phyloP scores from a whole-genome alignment of 164 flowering plant species.

The Euptelea pleiosperma region DNA sequence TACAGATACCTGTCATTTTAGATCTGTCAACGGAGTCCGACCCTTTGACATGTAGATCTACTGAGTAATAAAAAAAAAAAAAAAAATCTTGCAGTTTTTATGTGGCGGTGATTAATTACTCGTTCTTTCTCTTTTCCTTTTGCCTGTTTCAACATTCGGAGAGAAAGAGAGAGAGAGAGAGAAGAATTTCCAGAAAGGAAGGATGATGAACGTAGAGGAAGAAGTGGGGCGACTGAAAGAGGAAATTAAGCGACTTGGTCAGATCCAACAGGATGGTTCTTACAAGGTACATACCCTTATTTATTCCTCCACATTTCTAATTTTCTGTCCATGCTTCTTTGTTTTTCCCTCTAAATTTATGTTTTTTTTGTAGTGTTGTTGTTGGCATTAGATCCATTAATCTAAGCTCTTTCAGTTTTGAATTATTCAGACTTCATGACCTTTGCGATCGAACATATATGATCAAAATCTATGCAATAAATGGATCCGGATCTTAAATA shows the following conservation, averaged over 20 bases:
- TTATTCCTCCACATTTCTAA: not conserved
- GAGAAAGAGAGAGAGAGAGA: slow-evolving; percentile 7
- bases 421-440: not conserved
- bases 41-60: no score
- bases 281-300: slow-evolving; percentile 56
- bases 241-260: slow-evolving; percentile 82
- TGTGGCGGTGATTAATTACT: not conserved
- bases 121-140: no score
- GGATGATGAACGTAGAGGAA: slow-evolving; percentile 83
- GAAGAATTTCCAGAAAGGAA: not conserved
- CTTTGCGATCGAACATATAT: not conserved
- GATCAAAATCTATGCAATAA: not conserved
- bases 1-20: no score
- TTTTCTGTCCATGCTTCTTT: no score
- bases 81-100: no score
- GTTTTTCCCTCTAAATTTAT: not conserved
- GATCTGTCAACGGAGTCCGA: no score
- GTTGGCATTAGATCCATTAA: not conserved
- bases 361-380: not conserved
- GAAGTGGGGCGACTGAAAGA: slow-evolving; percentile 73
- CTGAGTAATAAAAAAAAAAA: no score
- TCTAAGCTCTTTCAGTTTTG: not conserved
- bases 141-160: not conserved
- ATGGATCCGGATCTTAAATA: no score
- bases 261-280: slow-evolving; percentile 75